A percentile compares a stretch with the other conserved stretches of the same genome.
phyloP scores from a whole-genome alignment of 345 rosid genomes.

The Eucalyptus fibrosa region DNA sequence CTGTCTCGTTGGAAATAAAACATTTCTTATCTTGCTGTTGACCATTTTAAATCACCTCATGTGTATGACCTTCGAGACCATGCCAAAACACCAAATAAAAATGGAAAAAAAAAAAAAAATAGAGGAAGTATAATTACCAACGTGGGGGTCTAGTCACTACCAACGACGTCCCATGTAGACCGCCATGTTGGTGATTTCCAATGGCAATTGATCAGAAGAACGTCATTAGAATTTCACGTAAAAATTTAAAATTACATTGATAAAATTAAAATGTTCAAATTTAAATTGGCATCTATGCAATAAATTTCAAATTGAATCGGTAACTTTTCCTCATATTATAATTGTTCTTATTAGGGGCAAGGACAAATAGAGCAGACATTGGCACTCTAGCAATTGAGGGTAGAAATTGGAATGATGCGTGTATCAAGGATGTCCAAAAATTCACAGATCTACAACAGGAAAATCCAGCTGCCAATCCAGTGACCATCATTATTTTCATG shows the following conservation, averaged over 20 bases:
- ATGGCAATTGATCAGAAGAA: rapidly evolving
- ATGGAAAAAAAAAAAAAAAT: background rate
- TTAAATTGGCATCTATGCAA: rapidly evolving
- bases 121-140: background rate
- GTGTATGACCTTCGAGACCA: background rate
- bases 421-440: background rate
- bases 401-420: background rate
- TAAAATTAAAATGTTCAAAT: background rate
- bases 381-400: constrained; percentile 4
- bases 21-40: background rate
- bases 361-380: background rate
- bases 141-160: too few species aligned
- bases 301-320: background rate
- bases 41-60: background rate
- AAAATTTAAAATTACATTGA: rapidly evolving
- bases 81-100: too few species aligned
- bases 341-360: background rate
- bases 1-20: background rate
- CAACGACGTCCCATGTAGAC: rapidly evolving
- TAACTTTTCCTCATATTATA: background rate
- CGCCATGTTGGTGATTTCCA: rapidly evolving
- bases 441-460: background rate
- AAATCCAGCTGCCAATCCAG: constrained; percentile 51
- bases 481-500: constrained; percentile 5
- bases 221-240: rapidly evolving